These are phyloP conservation scores for Alectoria sarmentosa DNA, from an alignment of 495 filamentous ascomycete genomes.

Conservation along the genomic window DNA sequence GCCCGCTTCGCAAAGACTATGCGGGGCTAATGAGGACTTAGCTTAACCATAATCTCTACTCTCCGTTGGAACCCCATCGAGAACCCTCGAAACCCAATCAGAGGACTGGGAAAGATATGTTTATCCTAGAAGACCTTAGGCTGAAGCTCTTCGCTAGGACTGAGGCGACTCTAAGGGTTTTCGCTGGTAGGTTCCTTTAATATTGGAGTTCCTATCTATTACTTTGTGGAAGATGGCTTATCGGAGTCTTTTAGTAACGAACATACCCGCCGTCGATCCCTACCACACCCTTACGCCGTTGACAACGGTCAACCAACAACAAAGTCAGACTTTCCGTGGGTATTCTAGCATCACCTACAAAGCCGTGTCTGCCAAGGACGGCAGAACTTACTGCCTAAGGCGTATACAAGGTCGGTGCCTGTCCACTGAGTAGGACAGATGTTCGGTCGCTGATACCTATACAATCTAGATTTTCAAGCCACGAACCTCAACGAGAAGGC, in stretches of 20 bases:
- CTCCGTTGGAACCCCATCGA: constrained; percentile 73
- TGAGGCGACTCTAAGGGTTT: constrained; percentile 74
- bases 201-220: background rate
- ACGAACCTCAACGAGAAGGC: constrained; percentile 68
- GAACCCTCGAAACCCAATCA: constrained; percentile 76
- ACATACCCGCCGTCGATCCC: constrained; percentile 65
- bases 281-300: constrained; percentile 91
- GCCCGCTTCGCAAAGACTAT: constrained; percentile 26
- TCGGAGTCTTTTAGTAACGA: constrained; percentile 44
- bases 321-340: constrained; percentile 67
- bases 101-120: constrained; percentile 78
- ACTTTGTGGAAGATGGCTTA: constrained; percentile 11
- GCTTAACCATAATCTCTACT: constrained; percentile 90
- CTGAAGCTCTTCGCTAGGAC: constrained; percentile 86
- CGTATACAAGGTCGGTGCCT: constrained; percentile 62
- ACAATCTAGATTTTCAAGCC: constrained; percentile 58
- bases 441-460: constrained; percentile 27
- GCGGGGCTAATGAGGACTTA: constrained; percentile 27
- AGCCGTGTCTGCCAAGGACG: constrained; percentile 81
- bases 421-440: constrained; percentile 5
- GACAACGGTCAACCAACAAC: constrained; percentile 48
- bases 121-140: constrained; percentile 74
- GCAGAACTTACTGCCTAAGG: constrained; percentile 73
- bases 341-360: constrained; percentile 93
- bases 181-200: constrained; percentile 57